These are phyloP conservation scores for Thelephora ganbajun DNA, from an alignment of 768 basidiomycete species.

Conservation along the genomic window DNA sequence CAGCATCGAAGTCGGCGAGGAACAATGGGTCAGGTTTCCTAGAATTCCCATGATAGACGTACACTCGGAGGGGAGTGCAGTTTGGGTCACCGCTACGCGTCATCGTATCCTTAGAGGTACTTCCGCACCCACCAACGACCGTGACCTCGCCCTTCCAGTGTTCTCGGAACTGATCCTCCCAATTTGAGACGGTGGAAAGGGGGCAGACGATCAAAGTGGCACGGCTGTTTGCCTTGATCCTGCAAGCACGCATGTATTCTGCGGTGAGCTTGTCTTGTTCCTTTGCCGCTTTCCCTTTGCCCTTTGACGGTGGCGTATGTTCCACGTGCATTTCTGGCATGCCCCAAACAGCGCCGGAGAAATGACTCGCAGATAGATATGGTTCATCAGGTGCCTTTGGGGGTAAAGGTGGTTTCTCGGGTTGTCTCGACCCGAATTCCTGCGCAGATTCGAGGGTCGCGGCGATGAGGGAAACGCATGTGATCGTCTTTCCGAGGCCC, in stretches of 20 bases:
- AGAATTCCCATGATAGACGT: constrained; percentile 90
- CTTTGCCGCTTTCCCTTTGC: constrained; percentile 52
- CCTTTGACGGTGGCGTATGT: constrained; percentile 28
- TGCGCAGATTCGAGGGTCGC: constrained; percentile 63
- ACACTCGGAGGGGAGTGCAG: constrained; percentile 53
- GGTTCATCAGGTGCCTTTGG: constrained; percentile 17
- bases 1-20: constrained; percentile 88
- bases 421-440: constrained; percentile 44
- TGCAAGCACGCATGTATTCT: constrained; percentile 51
- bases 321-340: constrained; percentile 38
- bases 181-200: constrained; percentile 91
- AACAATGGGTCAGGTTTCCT: constrained; percentile 77
- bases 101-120: constrained; percentile 5
- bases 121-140: constrained; percentile 65
- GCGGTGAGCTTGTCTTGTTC: constrained; percentile 60
- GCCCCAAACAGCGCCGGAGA: constrained; percentile 70
- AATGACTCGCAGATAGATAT: constrained; percentile 37
- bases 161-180: constrained; percentile 97
- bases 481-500: constrained; percentile 97
- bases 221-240: constrained; percentile 72
- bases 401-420: constrained; percentile 29
- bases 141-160: constrained; percentile 87
- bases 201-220: constrained; percentile 96
- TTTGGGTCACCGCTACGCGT: constrained; percentile 1
- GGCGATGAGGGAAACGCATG: constrained; percentile 87